Base-by-base conservation (phyloP, 2,329 filamentous ascomycete species). In the Xylaria sp. region DNA sequence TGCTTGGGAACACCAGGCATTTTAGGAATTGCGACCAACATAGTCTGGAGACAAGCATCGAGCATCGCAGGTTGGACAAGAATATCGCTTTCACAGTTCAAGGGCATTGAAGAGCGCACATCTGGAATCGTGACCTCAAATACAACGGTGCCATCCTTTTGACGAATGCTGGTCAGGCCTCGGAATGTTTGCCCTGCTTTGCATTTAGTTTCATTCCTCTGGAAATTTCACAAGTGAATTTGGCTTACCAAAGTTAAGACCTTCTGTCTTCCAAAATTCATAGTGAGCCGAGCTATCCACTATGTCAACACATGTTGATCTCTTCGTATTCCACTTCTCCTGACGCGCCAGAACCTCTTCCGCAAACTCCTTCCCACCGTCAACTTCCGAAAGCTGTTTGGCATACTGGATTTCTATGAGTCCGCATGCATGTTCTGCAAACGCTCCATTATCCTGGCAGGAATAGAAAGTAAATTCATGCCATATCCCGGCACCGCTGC, bases 391-490 rank as follows among this genome's bases (percentile, higher is more conserved):
- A 36, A 33, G 11, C 17, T 11, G 49, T 26, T 53, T 63, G 28
- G 49, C 15, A 17, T 63, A 63, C 49, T 63, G 60, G 38, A 63
- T 56, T 48, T 63, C 60, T 54, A 63, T 63, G 4, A 63, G 49
- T 1, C 60, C 60, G 36, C 60, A 63, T 6, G 60, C 60, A 38
- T 63, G 60, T 31, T 63, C 60, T 36, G 40, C 49, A 28, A 23
- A 46, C 28, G 46, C 38, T 31, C 51, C 60, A 48, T 56, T 63
- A 5, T 51, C 51, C n/a, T 44, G 51, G 49, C 60, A 54, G 1
- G 60, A 56, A 56, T 63, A 63, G 26, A 63, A 56, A 31, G 60
- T 63, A 38, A 63, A 63, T 46, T 63, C 60, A 36, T 63, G 48
- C 60, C 60, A 63, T 26, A 44, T 36, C 6, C 60, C 60, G 20